Percentiles rank a stretch among this genome's conserved stretches.
Evolutionary conservation across 2,329 filamentous ascomycete genomes (phyloP).

Genomic region (Onygenales sp.): DNA sequence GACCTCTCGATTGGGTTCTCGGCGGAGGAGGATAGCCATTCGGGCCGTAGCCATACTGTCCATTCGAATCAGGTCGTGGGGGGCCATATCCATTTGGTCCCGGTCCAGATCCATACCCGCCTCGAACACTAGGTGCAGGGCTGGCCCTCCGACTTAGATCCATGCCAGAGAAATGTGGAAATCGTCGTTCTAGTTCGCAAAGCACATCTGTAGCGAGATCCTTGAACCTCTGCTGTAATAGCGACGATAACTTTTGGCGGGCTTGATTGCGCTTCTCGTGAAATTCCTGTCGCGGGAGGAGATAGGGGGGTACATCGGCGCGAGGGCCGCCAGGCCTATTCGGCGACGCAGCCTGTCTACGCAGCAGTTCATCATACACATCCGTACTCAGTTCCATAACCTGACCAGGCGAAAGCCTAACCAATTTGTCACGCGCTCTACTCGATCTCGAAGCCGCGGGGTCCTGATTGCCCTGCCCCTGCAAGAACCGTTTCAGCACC

Average conservation of each 20-base stretch:
- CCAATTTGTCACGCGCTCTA: slow-evolving; percentile 86
- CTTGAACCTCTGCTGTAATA: slow-evolving; percentile 77
- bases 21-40: slow-evolving; percentile 24
- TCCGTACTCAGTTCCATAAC: slow-evolving; percentile 97
- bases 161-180: slow-evolving; percentile 65
- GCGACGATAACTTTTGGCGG: slow-evolving; percentile 84
- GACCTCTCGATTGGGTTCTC: slow-evolving; percentile 34
- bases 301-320: slow-evolving; percentile 53
- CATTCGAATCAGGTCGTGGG: slow-evolving; percentile 17
- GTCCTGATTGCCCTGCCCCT: slow-evolving; percentile 61
- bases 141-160: slow-evolving; percentile 63
- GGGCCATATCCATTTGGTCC: slow-evolving; percentile 38
- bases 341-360: slow-evolving; percentile 60
- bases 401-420: slow-evolving; percentile 80
- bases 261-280: slow-evolving; percentile 97
- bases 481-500: slow-evolving; percentile 67
- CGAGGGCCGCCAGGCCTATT: slow-evolving; percentile 31
- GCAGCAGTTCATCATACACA: slow-evolving; percentile 88
- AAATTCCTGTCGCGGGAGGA: slow-evolving; percentile 79
- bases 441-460: slow-evolving; percentile 67
- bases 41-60: slow-evolving; percentile 18
- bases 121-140: slow-evolving; percentile 52
- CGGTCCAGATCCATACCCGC: slow-evolving; percentile 44
- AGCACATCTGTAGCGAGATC: slow-evolving; percentile 94
- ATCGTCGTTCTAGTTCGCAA: slow-evolving; percentile 83